phyloP scores from a whole-genome alignment of 768 basidiomycete species.

The Suillus plorans region DNA sequence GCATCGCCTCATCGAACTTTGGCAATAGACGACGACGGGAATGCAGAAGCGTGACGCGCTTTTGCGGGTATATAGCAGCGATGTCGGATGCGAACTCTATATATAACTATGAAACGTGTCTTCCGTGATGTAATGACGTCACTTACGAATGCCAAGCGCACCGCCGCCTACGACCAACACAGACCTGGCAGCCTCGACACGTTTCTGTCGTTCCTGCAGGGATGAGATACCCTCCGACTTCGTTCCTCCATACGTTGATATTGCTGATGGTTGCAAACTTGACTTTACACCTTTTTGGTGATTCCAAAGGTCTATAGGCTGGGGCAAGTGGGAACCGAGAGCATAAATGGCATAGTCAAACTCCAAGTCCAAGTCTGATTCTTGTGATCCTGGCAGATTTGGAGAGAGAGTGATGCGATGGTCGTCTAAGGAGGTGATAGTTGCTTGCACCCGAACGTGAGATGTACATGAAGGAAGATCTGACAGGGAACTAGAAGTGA shows the following conservation, averaged over 20 bases:
- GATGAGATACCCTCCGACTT: conserved; percentile 52
- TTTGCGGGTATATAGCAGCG: conserved; percentile 49
- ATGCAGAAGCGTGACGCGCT: conserved; percentile 58
- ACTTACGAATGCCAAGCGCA: conserved; percentile 68
- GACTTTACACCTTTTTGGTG: conserved; percentile 1
- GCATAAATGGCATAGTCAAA: conserved; percentile 58
- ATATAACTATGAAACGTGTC: neutral
- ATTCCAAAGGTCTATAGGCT: conserved; percentile 56
- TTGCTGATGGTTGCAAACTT: neutral
- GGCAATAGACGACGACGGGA: conserved; percentile 56
- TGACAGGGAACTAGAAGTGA: conserved; percentile 35
- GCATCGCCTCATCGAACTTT: conserved; percentile 48
- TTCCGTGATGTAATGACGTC: neutral
- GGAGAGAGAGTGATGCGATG: conserved; percentile 33
- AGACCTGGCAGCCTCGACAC: conserved; percentile 44
- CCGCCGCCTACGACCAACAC: conserved; percentile 73
- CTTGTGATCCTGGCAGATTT: conserved; percentile 2
- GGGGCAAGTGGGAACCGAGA: conserved; percentile 56
- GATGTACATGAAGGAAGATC: conserved; percentile 2
- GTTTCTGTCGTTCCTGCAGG: conserved; percentile 49
- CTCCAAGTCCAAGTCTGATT: conserved; percentile 37
- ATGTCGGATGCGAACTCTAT: conserved; percentile 68
- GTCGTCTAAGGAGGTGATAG: conserved; percentile 39
- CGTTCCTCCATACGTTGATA: conserved; percentile 35
- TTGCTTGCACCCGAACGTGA: conserved; percentile 45